Percentiles rank a stretch among this genome's conserved stretches.
Evolutionary conservation across 768 basidiomycete genomes (phyloP).

Genomic region (Russula griseocarnosa): DNA sequence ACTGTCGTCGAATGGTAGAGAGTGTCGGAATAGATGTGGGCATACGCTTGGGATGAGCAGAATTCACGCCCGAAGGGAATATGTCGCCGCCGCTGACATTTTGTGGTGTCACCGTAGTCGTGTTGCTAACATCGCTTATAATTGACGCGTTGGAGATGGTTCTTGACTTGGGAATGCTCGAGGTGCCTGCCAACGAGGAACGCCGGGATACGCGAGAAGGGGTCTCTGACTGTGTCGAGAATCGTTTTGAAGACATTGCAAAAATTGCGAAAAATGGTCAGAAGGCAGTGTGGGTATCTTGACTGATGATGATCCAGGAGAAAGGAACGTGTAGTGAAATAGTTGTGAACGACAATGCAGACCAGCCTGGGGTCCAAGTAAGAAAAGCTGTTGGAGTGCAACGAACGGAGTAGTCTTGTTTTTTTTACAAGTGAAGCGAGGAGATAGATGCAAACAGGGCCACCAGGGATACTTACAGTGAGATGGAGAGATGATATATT

Average conservation of each 20-base stretch:
- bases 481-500: slow-evolving; percentile 4
- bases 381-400: not conserved
- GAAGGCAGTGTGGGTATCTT: not conserved
- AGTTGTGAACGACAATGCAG: not conserved
- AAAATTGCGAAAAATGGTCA: slow-evolving; percentile 3
- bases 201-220: slow-evolving; percentile 51
- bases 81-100: slow-evolving; percentile 28
- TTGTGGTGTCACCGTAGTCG: slow-evolving; percentile 44
- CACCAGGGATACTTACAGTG: not conserved
- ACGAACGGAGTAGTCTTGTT: not conserved
- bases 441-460: not conserved
- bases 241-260: slow-evolving; percentile 22
- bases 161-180: slow-evolving; percentile 48
- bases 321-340: not conserved
- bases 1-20: slow-evolving; percentile 29
- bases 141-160: slow-evolving; percentile 50
- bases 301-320: not conserved
- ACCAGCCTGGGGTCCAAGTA: not conserved
- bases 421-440: not conserved
- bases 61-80: slow-evolving; percentile 34
- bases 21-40: slow-evolving; percentile 30
- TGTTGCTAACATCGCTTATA: slow-evolving; percentile 39
- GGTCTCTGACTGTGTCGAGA: slow-evolving; percentile 46
- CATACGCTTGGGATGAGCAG: slow-evolving; percentile 39
- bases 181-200: slow-evolving; percentile 40